These are phyloP conservation scores for Botryosphaeria dothidea DNA, from an alignment of 2,329 filamentous ascomycete genomes.

Conservation along the genomic window DNA sequence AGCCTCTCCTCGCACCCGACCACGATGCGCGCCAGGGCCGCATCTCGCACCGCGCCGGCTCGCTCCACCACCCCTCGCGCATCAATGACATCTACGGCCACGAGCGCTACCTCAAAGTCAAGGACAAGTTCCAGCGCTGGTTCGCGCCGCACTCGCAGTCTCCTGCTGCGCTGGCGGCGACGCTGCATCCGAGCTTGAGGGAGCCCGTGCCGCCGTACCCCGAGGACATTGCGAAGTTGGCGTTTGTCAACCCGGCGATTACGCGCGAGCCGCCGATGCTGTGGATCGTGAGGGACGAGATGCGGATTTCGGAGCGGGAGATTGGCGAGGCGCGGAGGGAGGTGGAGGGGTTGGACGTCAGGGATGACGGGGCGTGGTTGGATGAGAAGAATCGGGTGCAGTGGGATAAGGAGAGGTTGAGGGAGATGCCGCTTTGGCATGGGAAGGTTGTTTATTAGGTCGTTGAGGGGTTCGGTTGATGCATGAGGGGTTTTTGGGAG, in stretches of 20 bases:
- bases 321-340: conserved; percentile 42
- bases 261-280: conserved; percentile 44
- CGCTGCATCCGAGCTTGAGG: conserved; percentile 13
- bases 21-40: not conserved
- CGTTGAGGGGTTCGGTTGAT: too few species aligned
- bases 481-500: too few species aligned
- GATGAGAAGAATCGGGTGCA: conserved; percentile 47
- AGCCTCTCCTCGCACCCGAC: conserved; percentile 13
- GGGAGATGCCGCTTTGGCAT: conserved; percentile 46
- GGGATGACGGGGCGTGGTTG: conserved; percentile 47
- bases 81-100: conserved; percentile 13
- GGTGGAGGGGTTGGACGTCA: conserved; percentile 39
- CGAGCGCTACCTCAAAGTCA: not conserved
- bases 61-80: not conserved
- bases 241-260: conserved; percentile 47
- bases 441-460: conserved; percentile 35
- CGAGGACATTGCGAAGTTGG: conserved; percentile 39
- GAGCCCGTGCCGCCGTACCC: conserved; percentile 21
- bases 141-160: conserved; percentile 18
- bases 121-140: conserved; percentile 9
- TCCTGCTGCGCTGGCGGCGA: conserved; percentile 2
- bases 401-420: conserved; percentile 45
- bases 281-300: conserved; percentile 48
- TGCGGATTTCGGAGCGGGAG: conserved; percentile 46
- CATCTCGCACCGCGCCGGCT: not conserved